Percentiles rank a stretch among this genome's conserved stretches.
These are phyloP conservation scores for Mycotypha africana DNA, from an alignment of 371 early-diverging fungal genomes.

Conservation along the genomic window DNA sequence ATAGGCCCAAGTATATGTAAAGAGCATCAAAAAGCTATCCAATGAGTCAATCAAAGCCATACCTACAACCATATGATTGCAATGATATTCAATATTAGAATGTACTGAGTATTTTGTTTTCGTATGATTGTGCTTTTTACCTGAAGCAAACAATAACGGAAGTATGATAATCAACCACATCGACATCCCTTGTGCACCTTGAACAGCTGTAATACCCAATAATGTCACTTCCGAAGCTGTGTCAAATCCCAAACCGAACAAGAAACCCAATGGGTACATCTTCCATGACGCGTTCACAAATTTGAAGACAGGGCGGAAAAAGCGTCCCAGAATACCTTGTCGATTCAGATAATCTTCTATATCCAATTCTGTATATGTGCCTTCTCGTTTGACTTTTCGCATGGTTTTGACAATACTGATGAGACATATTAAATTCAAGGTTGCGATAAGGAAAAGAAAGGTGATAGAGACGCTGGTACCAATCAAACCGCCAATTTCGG, in stretches of 20 bases:
- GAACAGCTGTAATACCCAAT: constrained; percentile 51
- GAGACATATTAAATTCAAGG: constrained; percentile 48
- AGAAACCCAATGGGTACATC: constrained; percentile 59
- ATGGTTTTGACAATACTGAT: constrained; percentile 35
- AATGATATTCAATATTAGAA: not conserved
- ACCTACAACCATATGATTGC: constrained; percentile 10
- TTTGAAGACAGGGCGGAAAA: constrained; percentile 52
- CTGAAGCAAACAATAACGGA: constrained; percentile 61
- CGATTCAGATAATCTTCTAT: constrained; percentile 35
- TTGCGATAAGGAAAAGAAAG: constrained; percentile 56
- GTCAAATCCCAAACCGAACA: constrained; percentile 71
- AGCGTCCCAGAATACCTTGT: constrained; percentile 41
- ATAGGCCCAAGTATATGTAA: constrained; percentile 61
- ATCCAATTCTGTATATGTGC: constrained; percentile 42
- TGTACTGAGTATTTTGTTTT: not conserved
- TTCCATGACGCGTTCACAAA: constrained; percentile 60
- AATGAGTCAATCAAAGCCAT: constrained; percentile 65
- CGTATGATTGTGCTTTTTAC: too few species aligned
- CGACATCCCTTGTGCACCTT: constrained; percentile 41
- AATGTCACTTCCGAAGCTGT: constrained; percentile 62
- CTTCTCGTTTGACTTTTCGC: constrained; percentile 31
- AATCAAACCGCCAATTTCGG: constrained; percentile 47
- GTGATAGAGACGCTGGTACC: constrained; percentile 54
- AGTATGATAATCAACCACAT: constrained; percentile 53
- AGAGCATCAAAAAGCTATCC: constrained; percentile 62